Conservation (phyloP, 768 basidiomycete genomes). For the Lyophyllum shimeji region DNA sequence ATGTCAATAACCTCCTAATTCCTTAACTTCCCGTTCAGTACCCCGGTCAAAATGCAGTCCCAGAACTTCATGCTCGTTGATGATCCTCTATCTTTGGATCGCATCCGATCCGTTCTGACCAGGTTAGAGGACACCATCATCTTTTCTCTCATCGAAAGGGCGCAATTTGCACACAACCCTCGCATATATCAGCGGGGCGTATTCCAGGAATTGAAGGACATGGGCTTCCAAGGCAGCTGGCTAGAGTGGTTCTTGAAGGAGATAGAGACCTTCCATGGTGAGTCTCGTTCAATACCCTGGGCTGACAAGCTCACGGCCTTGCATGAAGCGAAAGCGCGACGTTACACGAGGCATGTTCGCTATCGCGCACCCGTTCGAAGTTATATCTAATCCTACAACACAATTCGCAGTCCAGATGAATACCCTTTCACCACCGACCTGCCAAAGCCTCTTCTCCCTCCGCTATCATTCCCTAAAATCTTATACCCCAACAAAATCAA, state of each 20-base stretch:
- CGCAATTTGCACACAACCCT: constrained; percentile 94
- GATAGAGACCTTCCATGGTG: constrained; percentile 93
- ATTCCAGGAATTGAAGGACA: constrained; percentile 72
- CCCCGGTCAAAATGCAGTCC: constrained; percentile 43
- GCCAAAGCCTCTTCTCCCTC: constrained; percentile 77
- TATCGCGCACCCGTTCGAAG: too few species aligned
- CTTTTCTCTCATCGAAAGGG: constrained; percentile 94
- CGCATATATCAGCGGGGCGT: constrained; percentile 81
- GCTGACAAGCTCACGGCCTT: constrained; percentile 3
- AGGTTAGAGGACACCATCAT: constrained; percentile 99
- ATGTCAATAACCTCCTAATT: background rate
- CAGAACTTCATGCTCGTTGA: constrained; percentile 73
- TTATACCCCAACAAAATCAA: constrained; percentile 81
- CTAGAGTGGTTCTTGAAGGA: constrained; percentile 97
- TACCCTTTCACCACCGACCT: constrained; percentile 89
- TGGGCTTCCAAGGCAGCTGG: constrained; percentile 86
- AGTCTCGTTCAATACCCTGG: constrained; percentile 24
- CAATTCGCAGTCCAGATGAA: constrained; percentile 94
- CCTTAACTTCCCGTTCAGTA: background rate
- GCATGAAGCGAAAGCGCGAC: constrained; percentile 80
- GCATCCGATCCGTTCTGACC: constrained; percentile 82
- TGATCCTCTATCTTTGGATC: constrained; percentile 85
- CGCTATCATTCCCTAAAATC: constrained; percentile 71
- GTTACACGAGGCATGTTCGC: constrained; percentile 85
- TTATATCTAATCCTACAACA: constrained; percentile 1